Base-by-base conservation (phyloP, 257 asterid species). In the Salvia miltiorrhiza region DNA sequence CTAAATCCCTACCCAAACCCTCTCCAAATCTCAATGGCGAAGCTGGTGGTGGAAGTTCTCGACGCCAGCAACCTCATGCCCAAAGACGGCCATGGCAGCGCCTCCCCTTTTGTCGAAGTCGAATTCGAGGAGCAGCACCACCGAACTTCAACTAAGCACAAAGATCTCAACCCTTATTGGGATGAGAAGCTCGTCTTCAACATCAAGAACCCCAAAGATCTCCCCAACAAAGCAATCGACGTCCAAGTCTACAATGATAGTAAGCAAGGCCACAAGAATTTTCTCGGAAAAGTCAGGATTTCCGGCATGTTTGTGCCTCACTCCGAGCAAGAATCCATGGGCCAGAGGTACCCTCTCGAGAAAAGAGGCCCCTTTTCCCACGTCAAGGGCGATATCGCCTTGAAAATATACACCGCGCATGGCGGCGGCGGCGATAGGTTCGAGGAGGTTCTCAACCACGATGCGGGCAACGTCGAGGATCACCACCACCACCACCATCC, bases 51-150 rank as follows among this genome's bases (percentile, higher is more conserved):
- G 2, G 90, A 90, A 81, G 88, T 90, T 33, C 75, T 90, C 19
- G 97, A 90, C 19, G 99, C 99, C 69, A 79, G 77, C 78, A 96
- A 93, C 77, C 95, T 93, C 37, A 93, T 93, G 97, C 96, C 99
- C 20, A 93, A 93, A 80, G 98, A 90, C 72, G 97, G 96, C 4
- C 89, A 93, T 21, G 99, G 99, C 16, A 88, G 95, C 32, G 93
- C 99, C 21, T 86, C 81, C 70, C 94, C 97, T 14, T 93, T 87
- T 49, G 97, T 84, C 2, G 97, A 93, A 49, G 98, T 93, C 1
- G 83, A 84, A 7, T 88, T 87, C 48, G 95, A 87, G 1, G 88
- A 66, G 35, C 88, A 90, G 19, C 85, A 78, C 14, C 94, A 74
- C 40, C 74, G 86, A 56, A 93, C 96, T 16, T 84, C 90, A 16